Percentiles rank a stretch among this genome's conserved stretches.
Evolutionary conservation across 192 early-diverging fungal genomes (phyloP).

Genomic region (Mortierella alpina): DNA sequence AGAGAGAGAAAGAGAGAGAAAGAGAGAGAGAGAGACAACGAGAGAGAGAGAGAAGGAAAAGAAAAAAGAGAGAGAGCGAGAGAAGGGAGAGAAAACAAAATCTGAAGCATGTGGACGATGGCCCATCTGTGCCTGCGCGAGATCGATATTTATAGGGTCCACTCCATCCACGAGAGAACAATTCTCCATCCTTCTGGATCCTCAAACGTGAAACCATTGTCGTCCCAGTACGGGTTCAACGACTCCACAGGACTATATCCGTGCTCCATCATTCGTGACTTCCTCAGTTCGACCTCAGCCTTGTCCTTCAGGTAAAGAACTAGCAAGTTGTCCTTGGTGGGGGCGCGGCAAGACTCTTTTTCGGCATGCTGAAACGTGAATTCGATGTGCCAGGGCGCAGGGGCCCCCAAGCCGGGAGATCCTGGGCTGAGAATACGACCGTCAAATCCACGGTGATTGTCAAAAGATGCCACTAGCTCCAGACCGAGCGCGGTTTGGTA

Average conservation of each 20-base stretch:
- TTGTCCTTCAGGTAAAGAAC: conserved; percentile 19
- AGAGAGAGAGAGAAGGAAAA: no score
- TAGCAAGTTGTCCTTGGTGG: conserved; percentile 21
- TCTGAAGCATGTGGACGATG: no score
- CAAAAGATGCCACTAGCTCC: conserved; percentile 14
- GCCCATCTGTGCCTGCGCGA: no score
- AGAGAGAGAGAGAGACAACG: no score
- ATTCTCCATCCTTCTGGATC: conserved; percentile 28
- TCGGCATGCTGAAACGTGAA: conserved; percentile 22
- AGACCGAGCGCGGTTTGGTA: conserved; percentile 9
- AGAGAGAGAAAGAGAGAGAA: no score
- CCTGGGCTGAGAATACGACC: conserved; percentile 18
- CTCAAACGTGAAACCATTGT: conserved; percentile 28
- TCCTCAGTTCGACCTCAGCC: conserved; percentile 13
- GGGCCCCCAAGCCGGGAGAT: neutral
- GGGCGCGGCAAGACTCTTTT: conserved; percentile 8
- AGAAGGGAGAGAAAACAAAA: no score
- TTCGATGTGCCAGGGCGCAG: conserved; percentile 30
- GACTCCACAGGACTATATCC: conserved; percentile 17
- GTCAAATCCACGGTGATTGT: conserved; percentile 33
- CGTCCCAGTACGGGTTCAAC: conserved; percentile 29
- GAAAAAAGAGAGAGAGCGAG: no score
- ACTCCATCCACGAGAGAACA: conserved; percentile 10
- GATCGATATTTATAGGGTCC: no score
- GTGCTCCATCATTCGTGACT: conserved; percentile 17